Percentiles rank a stretch among this genome's conserved stretches.
Evolutionary conservation across 257 asterid genomes (phyloP).

Genomic region (Solanum gandarillasii): DNA sequence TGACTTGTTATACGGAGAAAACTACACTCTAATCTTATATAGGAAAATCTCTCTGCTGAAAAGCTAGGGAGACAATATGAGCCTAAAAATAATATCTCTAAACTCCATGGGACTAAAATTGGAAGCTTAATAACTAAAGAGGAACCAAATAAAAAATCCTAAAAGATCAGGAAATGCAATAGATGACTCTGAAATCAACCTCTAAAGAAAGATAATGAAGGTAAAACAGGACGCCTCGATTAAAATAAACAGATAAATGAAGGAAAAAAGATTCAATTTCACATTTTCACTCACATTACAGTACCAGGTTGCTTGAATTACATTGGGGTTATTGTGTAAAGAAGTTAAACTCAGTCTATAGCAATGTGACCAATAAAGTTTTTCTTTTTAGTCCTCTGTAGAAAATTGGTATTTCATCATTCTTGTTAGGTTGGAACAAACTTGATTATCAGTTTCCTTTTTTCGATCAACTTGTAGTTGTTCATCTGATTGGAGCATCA

Average conservation of each 20-base stretch:
- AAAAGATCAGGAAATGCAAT: background rate
- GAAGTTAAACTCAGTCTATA: background rate
- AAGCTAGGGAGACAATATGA: background rate
- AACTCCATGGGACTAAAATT: background rate
- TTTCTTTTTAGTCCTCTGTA: background rate
- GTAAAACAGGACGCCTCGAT: background rate
- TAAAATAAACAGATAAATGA: background rate
- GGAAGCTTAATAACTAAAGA: background rate
- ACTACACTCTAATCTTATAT: background rate
- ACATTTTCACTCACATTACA: background rate
- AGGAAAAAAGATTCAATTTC: background rate
- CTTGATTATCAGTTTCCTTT: background rate
- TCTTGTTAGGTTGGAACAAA: background rate
- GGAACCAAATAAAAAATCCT: background rate
- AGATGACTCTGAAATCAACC: background rate
- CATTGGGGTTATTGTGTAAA: background rate
- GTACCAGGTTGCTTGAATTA: background rate
- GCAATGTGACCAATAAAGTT: background rate
- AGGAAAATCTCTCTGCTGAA: background rate
- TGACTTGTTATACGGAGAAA: background rate
- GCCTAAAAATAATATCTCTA: background rate
- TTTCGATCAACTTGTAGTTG: background rate
- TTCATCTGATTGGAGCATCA: background rate
- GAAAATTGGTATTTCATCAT: background rate
- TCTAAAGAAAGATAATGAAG: background rate